These are phyloP conservation scores for Podospora pseudocomata DNA, from an alignment of 495 filamentous ascomycete species.

Conservation along the genomic window DNA sequence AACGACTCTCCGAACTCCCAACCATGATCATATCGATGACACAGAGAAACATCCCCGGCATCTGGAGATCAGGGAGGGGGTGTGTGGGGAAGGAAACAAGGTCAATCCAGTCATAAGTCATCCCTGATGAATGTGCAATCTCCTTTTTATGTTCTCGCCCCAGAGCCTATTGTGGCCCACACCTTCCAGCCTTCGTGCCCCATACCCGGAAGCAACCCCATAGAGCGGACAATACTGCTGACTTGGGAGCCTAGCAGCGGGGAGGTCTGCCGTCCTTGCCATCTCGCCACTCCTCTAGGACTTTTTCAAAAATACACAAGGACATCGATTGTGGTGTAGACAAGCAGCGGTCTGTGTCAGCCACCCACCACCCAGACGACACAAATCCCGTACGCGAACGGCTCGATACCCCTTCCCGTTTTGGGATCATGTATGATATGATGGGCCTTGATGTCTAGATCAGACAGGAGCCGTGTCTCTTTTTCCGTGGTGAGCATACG, in stretches of 20 bases:
- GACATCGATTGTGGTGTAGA: neutral
- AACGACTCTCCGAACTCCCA: neutral
- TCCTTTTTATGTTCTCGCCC: neutral
- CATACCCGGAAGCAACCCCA: neutral
- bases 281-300: neutral
- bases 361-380: neutral
- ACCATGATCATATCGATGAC: slow-evolving; percentile 7
- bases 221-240: neutral
- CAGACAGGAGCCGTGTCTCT: no score
- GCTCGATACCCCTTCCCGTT: neutral
- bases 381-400: neutral
- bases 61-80: no score
- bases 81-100: neutral
- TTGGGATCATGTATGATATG: neutral
- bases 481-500: no score
- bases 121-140: neutral
- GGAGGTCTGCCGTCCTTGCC: neutral
- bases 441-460: no score
- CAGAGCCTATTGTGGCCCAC: neutral
- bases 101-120: neutral
- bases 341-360: neutral
- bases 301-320: neutral
- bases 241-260: neutral
- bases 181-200: neutral
- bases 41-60: slow-evolving; percentile 8